A percentile compares a stretch with the other conserved stretches of the same genome.
Conservation (phyloP, 192 early-diverging fungal species). For the Coemansia biformis region DNA sequence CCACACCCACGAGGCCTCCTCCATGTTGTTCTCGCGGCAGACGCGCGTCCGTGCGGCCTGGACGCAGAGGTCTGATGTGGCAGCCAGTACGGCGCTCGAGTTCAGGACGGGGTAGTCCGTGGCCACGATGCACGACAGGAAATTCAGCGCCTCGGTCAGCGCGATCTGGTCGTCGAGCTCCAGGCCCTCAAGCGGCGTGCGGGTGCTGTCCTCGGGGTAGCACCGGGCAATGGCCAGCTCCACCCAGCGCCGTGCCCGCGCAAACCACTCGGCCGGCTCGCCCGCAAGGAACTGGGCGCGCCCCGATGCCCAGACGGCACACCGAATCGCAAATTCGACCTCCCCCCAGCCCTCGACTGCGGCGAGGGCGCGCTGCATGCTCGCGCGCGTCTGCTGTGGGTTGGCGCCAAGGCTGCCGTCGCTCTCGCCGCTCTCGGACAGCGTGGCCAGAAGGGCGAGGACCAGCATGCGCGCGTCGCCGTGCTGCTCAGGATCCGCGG, state of each 20-base stretch:
- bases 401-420: constrained; percentile 13
- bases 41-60: constrained; percentile 17
- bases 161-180: constrained; percentile 4
- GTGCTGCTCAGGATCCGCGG: background rate
- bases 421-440: constrained; percentile 11
- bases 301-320: constrained; percentile 29
- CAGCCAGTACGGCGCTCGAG: constrained; percentile 7
- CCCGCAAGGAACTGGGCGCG: constrained; percentile 14
- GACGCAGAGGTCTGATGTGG: constrained; percentile 10
- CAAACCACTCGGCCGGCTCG: constrained; percentile 21
- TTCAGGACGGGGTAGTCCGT: constrained; percentile 41
- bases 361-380: constrained; percentile 25
- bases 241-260: constrained; percentile 20
- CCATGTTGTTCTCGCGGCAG: constrained; percentile 6
- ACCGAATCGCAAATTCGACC: constrained; percentile 19
- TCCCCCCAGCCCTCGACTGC: constrained; percentile 28
- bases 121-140: constrained; percentile 24
- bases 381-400: constrained; percentile 9
- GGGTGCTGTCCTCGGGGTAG: constrained; percentile 17
- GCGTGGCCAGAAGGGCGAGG: constrained; percentile 16
- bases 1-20: constrained; percentile 40
- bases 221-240: constrained; percentile 14
- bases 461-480: constrained; percentile 14
- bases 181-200: constrained; percentile 5
- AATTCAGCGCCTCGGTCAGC: constrained; percentile 26